Evolutionary conservation across 2,329 filamentous ascomycete species (phyloP).

Genomic region (Talaromyces sp.): DNA sequence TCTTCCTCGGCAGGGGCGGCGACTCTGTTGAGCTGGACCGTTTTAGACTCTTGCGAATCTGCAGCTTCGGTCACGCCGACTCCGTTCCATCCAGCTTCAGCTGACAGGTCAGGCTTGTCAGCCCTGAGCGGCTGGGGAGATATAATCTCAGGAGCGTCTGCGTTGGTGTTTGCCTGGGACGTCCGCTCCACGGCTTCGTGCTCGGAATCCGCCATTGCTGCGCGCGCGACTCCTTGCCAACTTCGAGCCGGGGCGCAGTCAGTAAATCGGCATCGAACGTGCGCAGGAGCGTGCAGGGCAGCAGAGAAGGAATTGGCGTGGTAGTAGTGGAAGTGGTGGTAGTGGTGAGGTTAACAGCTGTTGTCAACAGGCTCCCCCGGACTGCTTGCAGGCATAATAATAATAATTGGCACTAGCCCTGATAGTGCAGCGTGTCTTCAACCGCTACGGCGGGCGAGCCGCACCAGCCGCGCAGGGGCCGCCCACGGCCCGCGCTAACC

Average conservation of each 20-base stretch:
- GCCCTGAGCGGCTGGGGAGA: conserved; percentile 22
- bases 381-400: background rate
- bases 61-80: conserved; percentile 20
- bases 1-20: conserved; percentile 15
- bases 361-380: background rate
- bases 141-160: conserved; percentile 23
- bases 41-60: conserved; percentile 14
- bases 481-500: conserved; percentile 6
- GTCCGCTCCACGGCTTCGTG: conserved; percentile 25
- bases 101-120: conserved; percentile 28
- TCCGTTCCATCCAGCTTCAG: conserved; percentile 25
- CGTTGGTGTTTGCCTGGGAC: conserved; percentile 23
- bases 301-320: conserved; percentile 14
- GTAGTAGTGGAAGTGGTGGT: background rate
- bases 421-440: conserved; percentile 15
- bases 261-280: conserved; percentile 25
- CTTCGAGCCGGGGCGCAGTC: conserved; percentile 19
- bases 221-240: conserved; percentile 31
- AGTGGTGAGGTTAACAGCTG: background rate
- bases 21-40: conserved; percentile 17
- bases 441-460: conserved; percentile 15
- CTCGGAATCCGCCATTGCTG: conserved; percentile 40
- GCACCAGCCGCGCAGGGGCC: conserved; percentile 13
- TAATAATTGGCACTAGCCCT: background rate
- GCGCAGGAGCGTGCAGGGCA: conserved; percentile 14